These are phyloP conservation scores for Fusarium sp. DNA, from an alignment of 2,329 filamentous ascomycete species.

Conservation along the genomic window DNA sequence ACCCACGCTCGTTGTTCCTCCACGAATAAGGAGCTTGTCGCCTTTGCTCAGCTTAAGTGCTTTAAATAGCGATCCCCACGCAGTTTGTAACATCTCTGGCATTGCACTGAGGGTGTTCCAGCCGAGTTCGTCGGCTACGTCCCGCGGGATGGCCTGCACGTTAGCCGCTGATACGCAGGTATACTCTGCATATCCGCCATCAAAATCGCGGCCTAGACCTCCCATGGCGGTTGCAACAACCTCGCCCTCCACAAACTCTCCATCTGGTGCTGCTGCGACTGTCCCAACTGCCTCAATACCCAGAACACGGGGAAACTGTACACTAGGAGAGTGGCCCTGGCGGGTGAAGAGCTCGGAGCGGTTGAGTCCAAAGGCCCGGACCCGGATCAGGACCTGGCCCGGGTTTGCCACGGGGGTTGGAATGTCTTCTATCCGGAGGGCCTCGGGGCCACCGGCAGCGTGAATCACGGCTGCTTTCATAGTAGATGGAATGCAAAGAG, in stretches of 20 bases:
- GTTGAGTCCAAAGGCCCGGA: conserved; percentile 5
- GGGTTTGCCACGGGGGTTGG: background rate
- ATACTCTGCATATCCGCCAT: background rate
- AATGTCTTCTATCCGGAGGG: background rate
- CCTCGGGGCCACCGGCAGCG: background rate
- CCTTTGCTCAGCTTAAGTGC: background rate
- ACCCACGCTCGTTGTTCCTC: background rate
- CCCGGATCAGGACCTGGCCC: conserved; percentile 1
- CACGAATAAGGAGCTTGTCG: background rate
- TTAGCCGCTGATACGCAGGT: background rate
- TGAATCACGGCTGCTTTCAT: background rate
- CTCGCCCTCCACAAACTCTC: background rate
- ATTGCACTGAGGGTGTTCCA: background rate
- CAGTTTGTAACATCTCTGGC: background rate
- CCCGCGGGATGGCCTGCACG: background rate
- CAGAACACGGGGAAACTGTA: background rate
- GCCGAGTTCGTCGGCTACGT: background rate
- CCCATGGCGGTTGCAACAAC: background rate
- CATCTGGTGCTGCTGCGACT: background rate
- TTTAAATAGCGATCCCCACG: background rate
- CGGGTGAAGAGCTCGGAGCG: conserved; percentile 10
- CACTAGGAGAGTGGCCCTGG: background rate
- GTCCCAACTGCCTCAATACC: background rate
- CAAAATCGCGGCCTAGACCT: background rate
- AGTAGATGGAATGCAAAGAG: background rate